These are phyloP conservation scores for Hericium coralloides DNA, from an alignment of 768 basidiomycete genomes.

Conservation along the genomic window DNA sequence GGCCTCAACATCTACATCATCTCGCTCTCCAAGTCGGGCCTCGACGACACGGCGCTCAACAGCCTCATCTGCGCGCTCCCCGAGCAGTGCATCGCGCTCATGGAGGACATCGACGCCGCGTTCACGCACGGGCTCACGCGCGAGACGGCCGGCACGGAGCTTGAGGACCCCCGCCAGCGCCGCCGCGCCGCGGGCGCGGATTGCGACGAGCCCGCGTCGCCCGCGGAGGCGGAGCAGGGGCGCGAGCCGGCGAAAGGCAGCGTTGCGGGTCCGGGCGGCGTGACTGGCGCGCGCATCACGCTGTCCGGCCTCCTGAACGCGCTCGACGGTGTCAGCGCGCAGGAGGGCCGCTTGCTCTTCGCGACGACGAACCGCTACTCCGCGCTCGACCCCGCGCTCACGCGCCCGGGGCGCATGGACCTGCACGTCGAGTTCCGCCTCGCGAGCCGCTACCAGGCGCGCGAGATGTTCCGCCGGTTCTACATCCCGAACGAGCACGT, in stretches of 20 bases:
- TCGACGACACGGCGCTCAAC: constrained; percentile 54
- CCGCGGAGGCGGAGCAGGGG: constrained; percentile 4
- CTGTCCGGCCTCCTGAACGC: constrained; percentile 72
- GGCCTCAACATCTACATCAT: constrained; percentile 66
- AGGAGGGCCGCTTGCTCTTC: constrained; percentile 75
- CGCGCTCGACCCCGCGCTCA: constrained; percentile 64
- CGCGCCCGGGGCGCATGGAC: constrained; percentile 76
- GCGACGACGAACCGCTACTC: constrained; percentile 72
- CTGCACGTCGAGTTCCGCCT: constrained; percentile 68
- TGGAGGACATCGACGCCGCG: constrained; percentile 82
- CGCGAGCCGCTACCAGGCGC: constrained; percentile 62
- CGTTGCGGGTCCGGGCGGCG: neutral
- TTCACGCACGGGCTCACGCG: constrained; percentile 40
- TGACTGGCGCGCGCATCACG: constrained; percentile 32
- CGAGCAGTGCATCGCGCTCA: constrained; percentile 63
- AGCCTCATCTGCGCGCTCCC: constrained; percentile 56
- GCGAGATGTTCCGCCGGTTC: constrained; percentile 58
- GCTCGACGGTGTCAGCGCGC: constrained; percentile 72
- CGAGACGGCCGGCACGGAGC: constrained; percentile 15
- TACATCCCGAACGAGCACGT: constrained; percentile 37
- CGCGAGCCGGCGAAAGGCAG: neutral
- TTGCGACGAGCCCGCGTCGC: constrained; percentile 4
- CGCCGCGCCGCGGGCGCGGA: constrained; percentile 17
- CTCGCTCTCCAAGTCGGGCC: constrained; percentile 49
- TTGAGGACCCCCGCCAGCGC: constrained; percentile 10